phyloP scores from a whole-genome alignment of 495 filamentous ascomycete genomes.

The Melanomma pulvis-pyrius region DNA sequence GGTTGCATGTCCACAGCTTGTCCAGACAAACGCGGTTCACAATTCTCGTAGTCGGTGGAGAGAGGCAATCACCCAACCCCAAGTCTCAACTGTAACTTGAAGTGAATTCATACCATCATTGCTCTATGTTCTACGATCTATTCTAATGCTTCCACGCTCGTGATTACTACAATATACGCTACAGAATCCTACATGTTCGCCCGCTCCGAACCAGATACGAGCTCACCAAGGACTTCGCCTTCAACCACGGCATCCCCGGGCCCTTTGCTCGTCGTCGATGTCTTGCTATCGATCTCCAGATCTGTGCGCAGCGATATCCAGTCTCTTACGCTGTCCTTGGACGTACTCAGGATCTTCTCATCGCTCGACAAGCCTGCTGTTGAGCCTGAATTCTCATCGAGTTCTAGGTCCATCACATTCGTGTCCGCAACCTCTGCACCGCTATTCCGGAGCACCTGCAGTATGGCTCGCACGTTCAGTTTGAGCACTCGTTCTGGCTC shows the following conservation, averaged over 20 bases:
- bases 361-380: slow-evolving; percentile 15
- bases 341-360: slow-evolving; percentile 30
- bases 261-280: slow-evolving; percentile 16
- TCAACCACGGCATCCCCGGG: slow-evolving; percentile 36
- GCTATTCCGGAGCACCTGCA: slow-evolving; percentile 61
- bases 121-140: not conserved
- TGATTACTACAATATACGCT: not conserved
- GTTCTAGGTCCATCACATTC: slow-evolving; percentile 52
- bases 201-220: slow-evolving; percentile 8
- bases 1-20: too few relatives aligned
- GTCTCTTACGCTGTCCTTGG: slow-evolving; percentile 26
- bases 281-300: not conserved
- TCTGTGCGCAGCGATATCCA: slow-evolving; percentile 36
- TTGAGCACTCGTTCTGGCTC: slow-evolving; percentile 64
- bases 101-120: not conserved
- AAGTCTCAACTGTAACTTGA: too few relatives aligned
- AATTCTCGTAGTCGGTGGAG: too few relatives aligned
- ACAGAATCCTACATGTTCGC: not conserved
- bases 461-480: slow-evolving; percentile 64
- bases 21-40: too few relatives aligned
- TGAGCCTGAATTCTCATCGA: slow-evolving; percentile 3
- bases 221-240: slow-evolving; percentile 37
- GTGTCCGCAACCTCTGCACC: slow-evolving; percentile 58
- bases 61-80: too few relatives aligned
- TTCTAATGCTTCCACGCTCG: not conserved